Percentiles rank a stretch among this genome's conserved stretches.
phyloP scores from a whole-genome alignment of 441 rosid genomes.

The Erodium texanum region DNA sequence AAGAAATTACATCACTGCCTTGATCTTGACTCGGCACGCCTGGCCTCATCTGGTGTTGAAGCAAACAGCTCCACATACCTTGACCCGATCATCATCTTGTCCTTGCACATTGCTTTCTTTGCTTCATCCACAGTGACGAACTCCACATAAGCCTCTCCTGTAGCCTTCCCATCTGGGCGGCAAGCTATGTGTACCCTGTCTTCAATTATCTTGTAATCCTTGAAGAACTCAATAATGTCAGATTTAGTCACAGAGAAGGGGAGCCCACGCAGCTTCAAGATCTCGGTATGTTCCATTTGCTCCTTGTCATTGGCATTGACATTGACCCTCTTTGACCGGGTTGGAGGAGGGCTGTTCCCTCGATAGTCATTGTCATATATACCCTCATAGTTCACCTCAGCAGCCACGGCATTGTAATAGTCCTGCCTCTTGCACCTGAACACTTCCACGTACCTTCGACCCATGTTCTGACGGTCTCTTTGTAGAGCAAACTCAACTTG shows the following conservation, averaged over 20 bases:
- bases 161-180: conserved; percentile 86
- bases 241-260: conserved; percentile 66
- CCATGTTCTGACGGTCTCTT: conserved; percentile 77
- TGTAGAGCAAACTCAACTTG: conserved; percentile 82
- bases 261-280: conserved; percentile 78
- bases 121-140: conserved; percentile 68
- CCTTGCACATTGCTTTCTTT: conserved; percentile 70
- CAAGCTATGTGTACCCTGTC: conserved; percentile 66
- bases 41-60: conserved; percentile 66
- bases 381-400: conserved; percentile 71
- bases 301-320: conserved; percentile 33
- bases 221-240: conserved; percentile 58
- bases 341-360: conserved; percentile 52
- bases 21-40: conserved; percentile 73
- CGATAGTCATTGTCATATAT: conserved; percentile 54
- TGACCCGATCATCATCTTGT: conserved; percentile 76
- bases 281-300: conserved; percentile 61
- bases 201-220: conserved; percentile 49
- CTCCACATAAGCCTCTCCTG: conserved; percentile 84
- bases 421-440: conserved; percentile 75
- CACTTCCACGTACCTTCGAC: conserved; percentile 77
- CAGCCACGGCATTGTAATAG: conserved; percentile 73
- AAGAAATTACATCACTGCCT: conserved; percentile 38
- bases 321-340: conserved; percentile 47
- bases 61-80: conserved; percentile 84